Base-by-base conservation (phyloP, 2,329 filamentous ascomycete species). In the Remersonia thermophila region DNA sequence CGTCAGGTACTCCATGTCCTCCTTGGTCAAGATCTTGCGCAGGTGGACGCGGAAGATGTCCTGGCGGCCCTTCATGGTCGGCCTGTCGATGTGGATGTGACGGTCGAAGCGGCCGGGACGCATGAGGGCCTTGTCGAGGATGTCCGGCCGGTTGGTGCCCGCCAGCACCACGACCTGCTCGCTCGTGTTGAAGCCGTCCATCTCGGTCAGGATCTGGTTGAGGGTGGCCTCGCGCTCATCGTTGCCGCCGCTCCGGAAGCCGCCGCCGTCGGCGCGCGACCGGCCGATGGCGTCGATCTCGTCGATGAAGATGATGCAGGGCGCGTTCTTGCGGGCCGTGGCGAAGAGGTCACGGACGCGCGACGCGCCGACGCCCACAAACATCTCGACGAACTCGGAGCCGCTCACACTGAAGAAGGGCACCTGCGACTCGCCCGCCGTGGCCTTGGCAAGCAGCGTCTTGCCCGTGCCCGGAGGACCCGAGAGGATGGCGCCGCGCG, bases 331-430 rank as follows among this genome's bases (percentile, higher is more conserved):
- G 40, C 91, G 77, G 13, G 91, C 91, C 50, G 84, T 94, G 39
- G 85, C 79, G 53, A 98, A 98, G 35, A 98, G 66, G 59, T 98
- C 91, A 51, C 91, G 78, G 34, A 98, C 91, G 60, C 91, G 77
- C 20, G 89, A 96, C 14, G 91, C 84, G 60, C 91, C 91, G 41
- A 98, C 91, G 74, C 91, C 91, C 35, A 98, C 91, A 56, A 98
- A 98, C 89, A 98, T 98, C 63, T 98, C 91, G 23, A 98, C 89
- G 55, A 98, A 98, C 58, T 98, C 91, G 33, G 91, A 98, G 55
- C 91, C 91, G 58, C 86, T 95, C 51, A 98, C 91, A 53, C 84
- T 94, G 71, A 87, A 98, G 71, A 98, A 98, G 1, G 91, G 91
- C 23, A 98, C 91, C 30, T 83, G 81, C 17, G 91, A 95, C 64